Evolutionary conservation across 2,329 filamentous ascomycete genomes (phyloP), one percentile per base, ranked within the genome.

Genomic region (Colletotrichum incanum): DNA sequence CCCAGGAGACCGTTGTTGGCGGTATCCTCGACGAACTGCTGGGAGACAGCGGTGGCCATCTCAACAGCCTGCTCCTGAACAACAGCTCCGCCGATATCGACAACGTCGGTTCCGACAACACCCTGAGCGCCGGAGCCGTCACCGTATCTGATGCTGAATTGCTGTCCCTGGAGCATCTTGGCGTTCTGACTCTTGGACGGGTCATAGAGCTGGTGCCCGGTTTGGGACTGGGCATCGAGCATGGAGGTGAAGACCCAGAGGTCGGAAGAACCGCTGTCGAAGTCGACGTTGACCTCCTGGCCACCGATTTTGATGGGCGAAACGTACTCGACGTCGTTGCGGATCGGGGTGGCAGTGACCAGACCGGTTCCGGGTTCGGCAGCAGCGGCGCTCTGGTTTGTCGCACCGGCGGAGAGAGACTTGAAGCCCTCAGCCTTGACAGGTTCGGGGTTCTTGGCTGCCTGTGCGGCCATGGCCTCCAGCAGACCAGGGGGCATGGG

Each of bases 241-340:
- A 86, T 79, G 20, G 88, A 90, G 82, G 88, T 93, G 83, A 94
- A 93, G 28, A 93, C 88, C 92, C 92, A 94, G 84, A 93, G 86
- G 80, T 94, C 93, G 16, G 92, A 89, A 2, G 92, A 94, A 68
- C 93, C 93, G n/a, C 91, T 92, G 81, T 94, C 93, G 78, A 94
- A 93, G 79, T 93, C 90, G 79, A 94, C 82, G 77, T 91, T 89
- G 69, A 94, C 77, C 5, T 86, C 87, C 82, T 94, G 92, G 6
- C 90, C 91, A 72, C 93, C 93, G 74, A 94, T 88, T n/a, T 79
- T 87, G 64, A 94, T 90, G 0, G 91, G 91, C 0, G 91, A 88
- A 16, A 95, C 86, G 77, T 93, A 95, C 71, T 94, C 90, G 59
- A 89, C 85, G 77, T 93, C 93, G 75, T 91, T 90, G 55, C 87